Base-by-base conservation (phyloP, 2,329 filamentous ascomycete species). In the Verticillium zaregamsianum region DNA sequence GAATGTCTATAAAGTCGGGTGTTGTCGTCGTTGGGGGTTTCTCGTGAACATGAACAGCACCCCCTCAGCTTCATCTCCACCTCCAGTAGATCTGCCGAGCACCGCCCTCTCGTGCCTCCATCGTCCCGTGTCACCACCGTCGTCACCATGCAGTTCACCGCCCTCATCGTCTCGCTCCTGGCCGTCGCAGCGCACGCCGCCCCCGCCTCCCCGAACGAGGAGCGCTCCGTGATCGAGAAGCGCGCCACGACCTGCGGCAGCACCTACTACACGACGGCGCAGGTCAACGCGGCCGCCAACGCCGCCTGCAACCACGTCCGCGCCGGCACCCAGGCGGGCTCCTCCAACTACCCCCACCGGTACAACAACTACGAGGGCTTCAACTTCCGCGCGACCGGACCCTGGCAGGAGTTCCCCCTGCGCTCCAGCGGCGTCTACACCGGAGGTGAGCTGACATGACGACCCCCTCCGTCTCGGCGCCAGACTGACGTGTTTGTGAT, bases 331-430 rank as follows among this genome's bases (percentile, higher is more conserved):
- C 68, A 69, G 52, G 73, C 72, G 54, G 77, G 78, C 63, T 68
- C 71, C 59, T 68, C 66, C 15, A 63, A 40, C 35, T 87, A 88
- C 71, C 86, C 86, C 0, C 85, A 88, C 71, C 73, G 73, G 35
- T 89, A 86, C 76, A 83, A 87, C 73, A 83, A 89, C 77, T 82
- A 82, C 68, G 86, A 89, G 70, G 86, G 84, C 39, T 89, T 90
- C 71, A 72, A 77, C 57, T 89, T 90, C 70, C 64, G 76, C 2
- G 81, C 87, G 6, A 64, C 69, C 7, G 85, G 84, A 0, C 84
- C 86, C 0, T 90, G 85, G 70, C 82, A 87, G 63, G 87, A 90
- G 73, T 90, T 87, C 72, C 87, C 87, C 2, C 78, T 90, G 59
- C 65, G 82, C 68, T 74, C 71, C n/a, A 80, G 79, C n/a, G 81